Base-by-base conservation (phyloP, 805 yeast genomes). In the Saturnispora dispora region DNA sequence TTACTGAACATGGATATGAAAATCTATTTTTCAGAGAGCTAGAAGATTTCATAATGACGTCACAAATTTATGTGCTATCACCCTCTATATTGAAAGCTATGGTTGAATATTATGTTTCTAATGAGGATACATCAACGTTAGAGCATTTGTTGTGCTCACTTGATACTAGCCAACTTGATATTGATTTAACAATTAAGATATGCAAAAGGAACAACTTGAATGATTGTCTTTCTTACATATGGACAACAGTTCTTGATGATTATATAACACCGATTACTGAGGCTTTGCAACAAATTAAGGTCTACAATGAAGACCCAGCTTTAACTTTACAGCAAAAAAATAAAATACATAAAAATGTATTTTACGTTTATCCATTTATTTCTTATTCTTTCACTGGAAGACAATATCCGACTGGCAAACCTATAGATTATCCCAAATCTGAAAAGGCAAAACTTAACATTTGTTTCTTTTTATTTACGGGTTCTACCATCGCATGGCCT, bases 351-450 rank as follows among this genome's bases (percentile, higher is more conserved):
- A 33, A 52, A 3, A 63, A 61, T 51, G 60, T 63, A 1, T 55
- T 55, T 33, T 72, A 71, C 55, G 68, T 80, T 2, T 83, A 69
- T 58, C 74, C 82, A 0, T 91, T 85, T 60, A 62, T 90, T 53
- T 75, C 88, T 0, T 85, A 79, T 59, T 68, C 82, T 10, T 69
- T 88, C 27, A 83, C 91, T 0, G 95, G 95, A 0, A 71, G 93
- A 51, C 84, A 82, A 53, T 91, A 82, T 62, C 97, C 97, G 0
- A 81, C 85, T 1, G 85, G 85, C 44, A 65, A 70, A 28, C 63
- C 65, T 18, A 71, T 83, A 22, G 69, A 63, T 3, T 65, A 62
- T 8, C 61, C 57, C 3, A 56, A 62, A 5, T 66, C 65, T n/a
- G 51, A 59, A 1, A 53, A 61, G 3, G 81, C 83, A 0, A 84